Evolutionary conservation across 768 basidiomycete species (phyloP).

Genomic region (Daedalea quercina): DNA sequence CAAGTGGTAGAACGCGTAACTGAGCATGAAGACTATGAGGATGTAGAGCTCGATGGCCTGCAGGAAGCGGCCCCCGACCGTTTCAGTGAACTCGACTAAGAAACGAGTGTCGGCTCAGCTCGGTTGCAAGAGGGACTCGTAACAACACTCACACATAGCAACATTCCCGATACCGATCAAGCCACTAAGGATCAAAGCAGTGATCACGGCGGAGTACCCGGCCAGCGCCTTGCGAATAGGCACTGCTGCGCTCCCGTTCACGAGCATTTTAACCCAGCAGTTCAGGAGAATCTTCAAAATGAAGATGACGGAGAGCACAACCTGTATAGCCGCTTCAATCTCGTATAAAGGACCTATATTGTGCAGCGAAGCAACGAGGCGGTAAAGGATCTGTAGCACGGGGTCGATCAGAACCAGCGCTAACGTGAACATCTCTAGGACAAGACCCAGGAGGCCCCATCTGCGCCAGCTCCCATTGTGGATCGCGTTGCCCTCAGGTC

Average conservation of each 20-base stretch:
- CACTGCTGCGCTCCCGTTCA: constrained; percentile 10
- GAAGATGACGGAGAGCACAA: constrained; percentile 51
- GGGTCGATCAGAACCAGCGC: constrained; percentile 38
- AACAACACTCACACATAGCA: constrained; percentile 43
- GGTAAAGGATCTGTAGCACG: constrained; percentile 59
- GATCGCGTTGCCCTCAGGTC: constrained; percentile 9
- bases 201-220: constrained; percentile 42
- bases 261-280: constrained; percentile 35
- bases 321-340: constrained; percentile 49
- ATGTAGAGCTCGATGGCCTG: constrained; percentile 58
- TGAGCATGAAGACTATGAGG: constrained; percentile 50
- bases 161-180: constrained; percentile 52
- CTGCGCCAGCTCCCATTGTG: constrained; percentile 63
- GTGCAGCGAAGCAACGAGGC: constrained; percentile 33
- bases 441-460: constrained; percentile 50
- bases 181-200: constrained; percentile 45
- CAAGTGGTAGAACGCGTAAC: constrained; percentile 32
- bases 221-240: constrained; percentile 38
- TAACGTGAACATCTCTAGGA: constrained; percentile 48
- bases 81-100: constrained; percentile 64
- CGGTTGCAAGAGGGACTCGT: not conserved
- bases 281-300: constrained; percentile 60
- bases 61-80: constrained; percentile 58
- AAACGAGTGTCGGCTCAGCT: constrained; percentile 1
- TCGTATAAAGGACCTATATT: constrained; percentile 45